Evolutionary conservation across 83 land plant genomes (phyloP), one percentile per base, ranked within the genome.

Genomic region (Picea engelmannii): DNA sequence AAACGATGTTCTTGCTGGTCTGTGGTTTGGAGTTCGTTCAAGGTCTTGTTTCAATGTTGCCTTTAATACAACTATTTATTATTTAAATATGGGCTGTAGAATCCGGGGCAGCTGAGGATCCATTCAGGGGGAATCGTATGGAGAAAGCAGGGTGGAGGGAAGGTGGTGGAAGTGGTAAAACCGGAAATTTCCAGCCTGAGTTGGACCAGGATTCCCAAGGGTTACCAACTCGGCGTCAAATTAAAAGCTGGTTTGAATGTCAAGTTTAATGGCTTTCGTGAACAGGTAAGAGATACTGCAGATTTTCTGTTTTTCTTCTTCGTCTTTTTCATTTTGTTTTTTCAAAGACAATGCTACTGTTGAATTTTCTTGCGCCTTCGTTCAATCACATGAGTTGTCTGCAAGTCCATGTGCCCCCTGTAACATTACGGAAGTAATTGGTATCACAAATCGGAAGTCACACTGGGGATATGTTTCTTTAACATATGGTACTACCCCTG

Each of bases 221-320:
- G 90, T 18, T 88, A 87, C 75, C 92, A 93, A 77, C 88, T 93
- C 62, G 89, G 91, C 15, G 85, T 93, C 66, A 76, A 86, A 76
- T 60, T 78, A 49, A 89, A 86, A 42, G 96, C 94, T 80, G 96
- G 96, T 16, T 81, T 93, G 23, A 82, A 81, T 76, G 94, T 92
- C 81, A 93, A 90, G 81, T 93, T 93, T 86, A 90, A 79, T 82
- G 96, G 96, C 21, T 93, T 93, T 25, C 85, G 90, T 7, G 96
- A 93, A 25, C 92, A 88, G 96, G 96, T 91, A 9, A 27, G 18
- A 55, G 6, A 16, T 47, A 49, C 10, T 15, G 6, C n/a, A 55
- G 44, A 0, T 55, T 21, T 77, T 64, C 24, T 6, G 58, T 78
- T 18, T 83, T 65, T 59, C 25, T 17, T 25, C 13, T 49, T 49